Base-by-base conservation (phyloP, 2,329 filamentous ascomycete genomes). In the Clarireedia monteithiana region DNA sequence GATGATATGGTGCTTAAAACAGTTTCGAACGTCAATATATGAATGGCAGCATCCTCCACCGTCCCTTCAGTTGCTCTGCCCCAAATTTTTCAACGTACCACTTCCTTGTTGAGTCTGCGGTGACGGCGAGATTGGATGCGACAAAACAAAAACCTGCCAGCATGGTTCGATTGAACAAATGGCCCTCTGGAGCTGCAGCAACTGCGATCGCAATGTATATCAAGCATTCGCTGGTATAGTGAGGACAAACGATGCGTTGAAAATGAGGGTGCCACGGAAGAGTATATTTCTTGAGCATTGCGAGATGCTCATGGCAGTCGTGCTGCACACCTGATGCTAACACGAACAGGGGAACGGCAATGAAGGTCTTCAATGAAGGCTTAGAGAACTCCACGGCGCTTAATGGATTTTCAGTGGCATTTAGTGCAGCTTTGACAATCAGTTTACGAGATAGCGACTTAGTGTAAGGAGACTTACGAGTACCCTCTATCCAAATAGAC, bases 201-300 rank as follows among this genome's bases (percentile, higher is more conserved):
- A 94, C 72, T 2, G 89, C 81, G 61, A 99, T 73, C n/a, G 86
- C 80, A 20, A 91, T 68, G 69, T 99, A 97, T 57, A 96, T 82
- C 42, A 87, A 69, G 67, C 89, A 91, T 73, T 97, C 94, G 66
- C 86, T 89, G 3, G 88, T 88, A 71, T 97, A 99, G 72, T 99
- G 94, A 17, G 94, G 91, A 64, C 88, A 95, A 40, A 96, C 73
- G 23, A 95, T 71, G 56, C 77, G 75, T 46, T 76, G 75, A 70
- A 97, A 99, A 56, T 87, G 73, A 2, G 85, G 84, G 58, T 86
- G 79, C 2, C 79, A 74, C 0, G 92, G 92, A 24, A 97, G 77
- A 10, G 87, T 88, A 71, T 99, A 97, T 67, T 91, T 92, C 68
- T 83, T 81, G 58, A 94, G 73, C 40, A 80, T 79, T 44, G 84